Base-by-base conservation (phyloP, 352 stramenopile species). In the Phytopythium litorale region DNA sequence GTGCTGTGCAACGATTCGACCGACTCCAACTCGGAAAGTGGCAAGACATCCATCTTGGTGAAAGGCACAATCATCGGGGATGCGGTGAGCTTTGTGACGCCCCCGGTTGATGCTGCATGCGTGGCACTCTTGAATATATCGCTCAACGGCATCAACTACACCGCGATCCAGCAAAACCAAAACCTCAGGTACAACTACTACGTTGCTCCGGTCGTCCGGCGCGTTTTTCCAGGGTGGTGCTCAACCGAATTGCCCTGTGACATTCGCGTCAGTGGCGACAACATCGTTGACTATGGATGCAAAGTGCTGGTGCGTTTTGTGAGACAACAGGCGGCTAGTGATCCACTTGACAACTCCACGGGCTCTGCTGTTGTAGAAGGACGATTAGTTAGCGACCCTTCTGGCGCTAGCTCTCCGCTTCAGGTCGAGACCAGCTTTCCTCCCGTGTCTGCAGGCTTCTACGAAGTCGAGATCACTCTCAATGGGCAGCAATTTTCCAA, bases 91-190 rank as follows among this genome's bases (percentile, higher is more conserved):
- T 91, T 91, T 54, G 48, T 76, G 12, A 66, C 73, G 0, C 82
- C 82, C 2, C 13, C 67, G 15, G 81, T 89, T 8, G 63, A 58
- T 4, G 60, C 56, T 4, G 66, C 71, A 4, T 82, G 78, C 18
- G 63, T 75, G 0, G 82, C 78, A 2, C 73, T 78, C 33, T 48
- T 91, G 32, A 88, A 82, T 53, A 88, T 91, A 56, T 80, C 79
- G 0, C 63, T 91, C 38, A 88, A 91, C n/a, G 82, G 80, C 0
- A 91, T 91, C 46, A 84, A 89, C 64, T 90, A 89, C 62, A 91
- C 78, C 8, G 84, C 68, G 0, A 56, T 71, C 2, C 80, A 82
- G 32, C 66, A 73, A 6, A 66, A 65, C 18, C 72, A 43, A 4
- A 73, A 65, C 4, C 74, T 91, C 11, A 71, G 73, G 9, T 91